These are phyloP conservation scores for Acrodontium crateriforme DNA, from an alignment of 2,329 filamentous ascomycete species.

Conservation along the genomic window DNA sequence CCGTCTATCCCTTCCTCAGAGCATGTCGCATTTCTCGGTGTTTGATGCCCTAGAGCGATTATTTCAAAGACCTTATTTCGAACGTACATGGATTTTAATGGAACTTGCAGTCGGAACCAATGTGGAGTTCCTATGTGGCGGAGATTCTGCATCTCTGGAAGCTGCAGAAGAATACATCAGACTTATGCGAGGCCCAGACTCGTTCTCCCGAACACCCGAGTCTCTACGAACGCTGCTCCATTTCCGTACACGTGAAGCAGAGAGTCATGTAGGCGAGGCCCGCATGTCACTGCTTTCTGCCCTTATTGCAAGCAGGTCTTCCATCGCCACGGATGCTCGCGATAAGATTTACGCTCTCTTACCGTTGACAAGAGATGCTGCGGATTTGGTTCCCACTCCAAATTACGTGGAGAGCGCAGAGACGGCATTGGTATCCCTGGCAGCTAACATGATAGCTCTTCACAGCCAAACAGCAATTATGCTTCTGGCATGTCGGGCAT, in stretches of 20 bases:
- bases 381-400: neutral
- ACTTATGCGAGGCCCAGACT: too few species aligned
- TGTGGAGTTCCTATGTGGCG: neutral
- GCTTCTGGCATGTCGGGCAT: neutral
- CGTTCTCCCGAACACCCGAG: too few species aligned
- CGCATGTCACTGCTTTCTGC: neutral
- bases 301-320: neutral
- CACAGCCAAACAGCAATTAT: neutral
- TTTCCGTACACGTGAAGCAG: neutral
- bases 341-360: slow-evolving; percentile 2
- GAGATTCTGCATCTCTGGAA: neutral
- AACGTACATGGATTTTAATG: slow-evolving; percentile 1
- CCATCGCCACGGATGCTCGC: neutral
- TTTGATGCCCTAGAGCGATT: too few species aligned
- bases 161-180: slow-evolving; percentile 1
- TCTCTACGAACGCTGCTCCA: neutral
- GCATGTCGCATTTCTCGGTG: too few species aligned
- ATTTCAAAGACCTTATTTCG: neutral
- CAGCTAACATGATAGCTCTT: neutral
- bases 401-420: neutral
- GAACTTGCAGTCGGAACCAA: neutral
- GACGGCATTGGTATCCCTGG: neutral
- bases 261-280: neutral
- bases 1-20: too few species aligned
- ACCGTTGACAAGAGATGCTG: neutral